Conservation (phyloP, 305 asterid species). For the Petunia hybrid region DNA sequence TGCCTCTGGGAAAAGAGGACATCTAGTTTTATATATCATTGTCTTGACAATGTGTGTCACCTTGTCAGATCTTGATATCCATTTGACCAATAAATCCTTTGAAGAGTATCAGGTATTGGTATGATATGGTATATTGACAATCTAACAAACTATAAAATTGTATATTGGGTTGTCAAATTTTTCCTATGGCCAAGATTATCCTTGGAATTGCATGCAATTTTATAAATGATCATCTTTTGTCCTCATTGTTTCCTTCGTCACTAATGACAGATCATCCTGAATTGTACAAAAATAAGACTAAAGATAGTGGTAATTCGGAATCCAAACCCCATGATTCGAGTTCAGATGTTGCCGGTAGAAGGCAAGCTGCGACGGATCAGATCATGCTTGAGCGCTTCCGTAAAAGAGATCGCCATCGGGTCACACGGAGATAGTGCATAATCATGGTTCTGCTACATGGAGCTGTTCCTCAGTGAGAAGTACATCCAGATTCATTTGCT, state of each 20-base stretch:
- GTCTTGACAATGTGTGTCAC: constrained; percentile 4
- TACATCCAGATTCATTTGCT: constrained; percentile 19
- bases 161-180: constrained; percentile 1
- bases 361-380: constrained; percentile 98
- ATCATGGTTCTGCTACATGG: constrained; percentile 22
- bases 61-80: constrained; percentile 20
- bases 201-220: constrained; percentile 20
- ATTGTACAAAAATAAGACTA: constrained; percentile 63
- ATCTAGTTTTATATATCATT: neutral
- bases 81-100: constrained; percentile 14
- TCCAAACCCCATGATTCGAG: constrained; percentile 60
- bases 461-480: constrained; percentile 6
- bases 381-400: constrained; percentile 94
- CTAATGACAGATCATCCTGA: constrained; percentile 73
- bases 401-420: constrained; percentile 94
- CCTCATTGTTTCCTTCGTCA: constrained; percentile 7
- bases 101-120: constrained; percentile 3
- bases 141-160: neutral
- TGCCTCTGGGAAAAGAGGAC: constrained; percentile 11
- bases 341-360: constrained; percentile 63
- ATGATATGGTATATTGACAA: too few relatives aligned
- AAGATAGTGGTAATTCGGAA: constrained; percentile 51
- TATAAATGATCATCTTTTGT: constrained; percentile 1
- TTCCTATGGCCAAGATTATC: neutral
- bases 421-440: constrained; percentile 64